Base-by-base conservation (phyloP, 163 green algal genomes). In the Scenedesmus sp. region DNA sequence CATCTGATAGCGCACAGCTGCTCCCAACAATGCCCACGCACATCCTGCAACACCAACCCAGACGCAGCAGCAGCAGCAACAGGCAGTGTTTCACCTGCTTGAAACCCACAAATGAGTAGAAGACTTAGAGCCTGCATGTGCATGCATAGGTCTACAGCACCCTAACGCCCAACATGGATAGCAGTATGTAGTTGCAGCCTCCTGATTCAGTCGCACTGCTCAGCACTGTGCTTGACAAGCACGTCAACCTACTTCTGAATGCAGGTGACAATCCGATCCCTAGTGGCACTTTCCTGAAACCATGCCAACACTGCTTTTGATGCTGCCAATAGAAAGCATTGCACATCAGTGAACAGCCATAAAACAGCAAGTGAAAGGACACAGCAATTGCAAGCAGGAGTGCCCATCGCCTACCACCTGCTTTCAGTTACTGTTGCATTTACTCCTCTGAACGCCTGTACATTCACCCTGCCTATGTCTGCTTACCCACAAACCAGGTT, bases 11-110 rank as follows among this genome's bases (percentile, higher is more conserved):
- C 0, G 98, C 98, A 51, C 97, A 99, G 72, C 94, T 97, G 95
- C 96, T 99, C 35, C 98, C 98, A 56, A 99, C 97, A 33, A 99
- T 98, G 33, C 98, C 98, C 24, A 99, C 98, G 92, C 97, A 99
- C 70, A 99, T 96, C 22, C 98, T 99, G 96, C 93, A 90, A 43
- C 20, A 30, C 30, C 68, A 80, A 37, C 78, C 20, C 72, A 46
- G 12, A 20, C 85, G 20, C 42, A 33, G 59, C 26, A 35, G 40
- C 83, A 49, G 37, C 35, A 83, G 53, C 6, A 79, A 13, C 35
- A 80, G 46, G 42, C 42, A 84, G 42, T 2, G 40, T n/a, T 51
- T n/a, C n/a, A n/a, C n/a, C n/a, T n/a, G n/a, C n/a, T n/a, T n/a
- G n/a, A n/a, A n/a, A n/a, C n/a, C n/a, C n/a, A n/a, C n/a, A n/a